A percentile compares a stretch with the other conserved stretches of the same genome.
These are phyloP conservation scores for Porcisia deanei DNA, from an alignment of 208 protist genomes.

Conservation along the genomic window DNA sequence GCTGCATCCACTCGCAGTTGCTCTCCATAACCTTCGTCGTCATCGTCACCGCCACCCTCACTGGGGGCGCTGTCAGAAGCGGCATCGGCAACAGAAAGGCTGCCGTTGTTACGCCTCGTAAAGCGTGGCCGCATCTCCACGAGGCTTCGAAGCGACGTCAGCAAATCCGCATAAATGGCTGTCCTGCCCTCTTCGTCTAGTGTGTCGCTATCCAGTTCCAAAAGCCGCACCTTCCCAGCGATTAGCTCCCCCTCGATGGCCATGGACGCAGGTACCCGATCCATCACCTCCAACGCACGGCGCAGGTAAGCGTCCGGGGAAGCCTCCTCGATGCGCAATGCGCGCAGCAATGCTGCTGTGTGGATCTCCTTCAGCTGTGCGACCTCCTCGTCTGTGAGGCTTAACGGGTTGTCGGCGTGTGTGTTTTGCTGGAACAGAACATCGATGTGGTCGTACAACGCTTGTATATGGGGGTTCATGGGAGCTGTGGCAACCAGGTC, in stretches of 20 bases:
- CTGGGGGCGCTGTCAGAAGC: neutral
- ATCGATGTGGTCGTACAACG: conserved; percentile 54
- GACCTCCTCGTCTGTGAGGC: conserved; percentile 31
- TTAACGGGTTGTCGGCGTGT: conserved; percentile 60
- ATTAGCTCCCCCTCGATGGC: conserved; percentile 77
- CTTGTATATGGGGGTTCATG: conserved; percentile 27
- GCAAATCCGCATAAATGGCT: conserved; percentile 73
- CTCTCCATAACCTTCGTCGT: conserved; percentile 7
- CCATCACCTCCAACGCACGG: conserved; percentile 62
- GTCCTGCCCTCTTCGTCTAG: conserved; percentile 49
- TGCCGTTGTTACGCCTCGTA: neutral
- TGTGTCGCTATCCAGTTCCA: conserved; percentile 67
- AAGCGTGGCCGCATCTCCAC: conserved; percentile 74
- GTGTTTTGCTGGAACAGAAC: conserved; percentile 74
- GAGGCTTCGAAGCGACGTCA: conserved; percentile 73
- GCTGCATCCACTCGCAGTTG: conserved; percentile 24
- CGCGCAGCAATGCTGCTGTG: conserved; percentile 51
- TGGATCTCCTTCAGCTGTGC: conserved; percentile 35
- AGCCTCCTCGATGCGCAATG: conserved; percentile 53
- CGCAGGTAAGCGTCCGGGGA: conserved; percentile 72
- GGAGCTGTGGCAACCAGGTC: conserved; percentile 19
- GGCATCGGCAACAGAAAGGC: neutral
- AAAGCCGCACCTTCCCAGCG: conserved; percentile 61
- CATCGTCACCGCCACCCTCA: conserved; percentile 2
- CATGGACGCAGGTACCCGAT: conserved; percentile 60